Base-by-base conservation (phyloP, 2,329 filamentous ascomycete genomes). In the Arthroderma sp. region DNA sequence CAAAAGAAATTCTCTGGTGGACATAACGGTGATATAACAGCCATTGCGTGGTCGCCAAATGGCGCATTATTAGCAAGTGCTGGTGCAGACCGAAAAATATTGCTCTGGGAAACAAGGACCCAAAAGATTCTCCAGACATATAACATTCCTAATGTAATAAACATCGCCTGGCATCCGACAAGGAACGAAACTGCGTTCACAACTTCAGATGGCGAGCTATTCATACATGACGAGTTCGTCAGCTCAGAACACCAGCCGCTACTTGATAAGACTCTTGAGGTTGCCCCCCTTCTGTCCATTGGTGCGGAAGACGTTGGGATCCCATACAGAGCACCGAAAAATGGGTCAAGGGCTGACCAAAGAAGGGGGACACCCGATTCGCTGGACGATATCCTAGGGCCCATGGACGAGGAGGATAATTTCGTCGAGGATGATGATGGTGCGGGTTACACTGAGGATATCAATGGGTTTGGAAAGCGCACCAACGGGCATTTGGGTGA, bases 361-460 rank as follows among this genome's bases (percentile, higher is more conserved):
- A 71, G 82, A 48, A 68, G 70, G 49, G 78, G 75, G n/a, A 81
- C 80, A 0, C 70, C 80, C 1, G 84, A 87, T 50, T 87, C 85
- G 36, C 69, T 94, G 2, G 86, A 91, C 59, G 86, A 87, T 43
- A 78, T 94, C n/a, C 72, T 94, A 2, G 77, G 77, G 0, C 71
- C 54, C 57, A 80, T 66, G 69, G 72, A 74, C 37, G 75, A 73
- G 22, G 76, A 76, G 51, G 83, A 86, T 36, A 86, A 86, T 51
- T 98, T 96, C 60, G 85, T 98, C 1, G 80, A 87, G 4, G 91
- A 98, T 56, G 91, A 98, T 51, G 91, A 98, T 58, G 88, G 88
- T 7, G 89, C 87, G 31, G 91, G 89, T 36, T 96, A 96, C 63
- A 75, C 80, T 1, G 67, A 81, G 36, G 77, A 71, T 6, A 68